Conservation (phyloP, 2,329 filamentous ascomycete species). For the Hymenoscyphus albidus region DNA sequence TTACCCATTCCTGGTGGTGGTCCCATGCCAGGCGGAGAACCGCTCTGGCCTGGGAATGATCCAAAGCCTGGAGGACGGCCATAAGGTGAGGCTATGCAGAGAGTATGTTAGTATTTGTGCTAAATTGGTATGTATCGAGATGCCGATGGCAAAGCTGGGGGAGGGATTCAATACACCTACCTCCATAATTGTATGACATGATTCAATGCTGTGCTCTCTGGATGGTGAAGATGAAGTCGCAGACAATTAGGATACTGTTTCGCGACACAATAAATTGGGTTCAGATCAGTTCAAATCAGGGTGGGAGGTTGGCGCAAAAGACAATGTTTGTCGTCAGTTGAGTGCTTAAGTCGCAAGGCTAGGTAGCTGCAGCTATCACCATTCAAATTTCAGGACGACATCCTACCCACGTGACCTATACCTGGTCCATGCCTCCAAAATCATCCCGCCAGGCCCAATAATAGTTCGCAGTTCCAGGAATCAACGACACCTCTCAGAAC, state of each 20-base stretch:
- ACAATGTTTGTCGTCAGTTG: conserved; percentile 4
- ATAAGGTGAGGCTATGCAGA: conserved; percentile 46
- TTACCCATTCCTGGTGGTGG: conserved; percentile 80
- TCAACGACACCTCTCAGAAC: conserved; percentile 22
- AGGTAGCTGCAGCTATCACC: not conserved
- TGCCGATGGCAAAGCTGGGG: not conserved
- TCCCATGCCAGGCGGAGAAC: conserved; percentile 63
- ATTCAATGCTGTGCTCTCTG: not conserved
- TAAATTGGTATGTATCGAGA: not conserved
- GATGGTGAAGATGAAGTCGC: not conserved
- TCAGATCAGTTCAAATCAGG: conserved; percentile 3
- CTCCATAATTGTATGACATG: conserved; percentile 37
- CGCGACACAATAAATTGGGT: not conserved
- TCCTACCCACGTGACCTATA: conserved; percentile 2
- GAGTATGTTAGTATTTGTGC: conserved; percentile 14
- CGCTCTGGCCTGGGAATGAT: conserved; percentile 58
- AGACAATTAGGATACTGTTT: not conserved
- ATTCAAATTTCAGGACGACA: conserved; percentile 10
- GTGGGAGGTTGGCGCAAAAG: conserved; percentile 12
- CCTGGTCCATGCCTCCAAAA: conserved; percentile 9
- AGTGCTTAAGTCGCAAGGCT: not conserved
- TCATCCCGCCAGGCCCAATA: not conserved
- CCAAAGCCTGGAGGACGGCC: conserved; percentile 71
- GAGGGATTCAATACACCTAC: conserved; percentile 20
- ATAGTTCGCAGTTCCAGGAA: conserved; percentile 6